phyloP scores from a whole-genome alignment of 2,329 filamentous ascomycete genomes.

The Endoconidiophora laricicola region DNA sequence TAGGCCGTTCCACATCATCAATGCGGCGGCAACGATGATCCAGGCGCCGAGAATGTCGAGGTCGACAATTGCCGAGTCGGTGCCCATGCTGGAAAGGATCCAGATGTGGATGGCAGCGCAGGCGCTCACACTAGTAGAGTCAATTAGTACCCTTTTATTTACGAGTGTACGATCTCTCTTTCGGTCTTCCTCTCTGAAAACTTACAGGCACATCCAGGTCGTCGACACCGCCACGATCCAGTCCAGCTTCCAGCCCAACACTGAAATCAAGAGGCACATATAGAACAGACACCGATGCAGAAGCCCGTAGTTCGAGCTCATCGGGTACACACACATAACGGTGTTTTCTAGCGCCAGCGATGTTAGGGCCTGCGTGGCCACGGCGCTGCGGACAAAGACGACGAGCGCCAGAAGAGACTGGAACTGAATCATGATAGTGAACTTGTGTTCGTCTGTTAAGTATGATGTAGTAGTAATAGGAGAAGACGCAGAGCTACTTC shows the following conservation, averaged over 20 bases:
- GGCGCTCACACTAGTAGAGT: not conserved
- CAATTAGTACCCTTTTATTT: not conserved
- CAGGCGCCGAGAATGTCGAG: constrained; percentile 11
- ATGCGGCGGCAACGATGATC: constrained; percentile 7
- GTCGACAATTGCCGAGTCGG: constrained; percentile 6
- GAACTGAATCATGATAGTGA: not conserved
- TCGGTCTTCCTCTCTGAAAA: not conserved
- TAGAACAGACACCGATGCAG: constrained; percentile 11
- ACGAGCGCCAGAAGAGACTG: not conserved
- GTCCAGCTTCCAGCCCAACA: constrained; percentile 10
- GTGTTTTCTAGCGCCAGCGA: constrained; percentile 8
- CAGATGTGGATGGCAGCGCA: constrained; percentile 11
- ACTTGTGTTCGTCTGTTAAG: not conserved
- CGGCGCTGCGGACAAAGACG: constrained; percentile 2
- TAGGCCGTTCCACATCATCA: constrained; percentile 12
- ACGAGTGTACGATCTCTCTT: not conserved
- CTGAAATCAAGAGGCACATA: constrained; percentile 7
- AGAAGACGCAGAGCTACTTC: not conserved
- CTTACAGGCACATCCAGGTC: constrained; percentile 9
- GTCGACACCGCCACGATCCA: constrained; percentile 9
- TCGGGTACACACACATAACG: constrained; percentile 12
- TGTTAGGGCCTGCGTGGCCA: constrained; percentile 6
- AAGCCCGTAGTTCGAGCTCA: constrained; percentile 9
- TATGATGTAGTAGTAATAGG: not conserved
- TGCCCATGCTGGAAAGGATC: constrained; percentile 9